Conservation (phyloP, 768 basidiomycete species). For the Suillus lakei region DNA sequence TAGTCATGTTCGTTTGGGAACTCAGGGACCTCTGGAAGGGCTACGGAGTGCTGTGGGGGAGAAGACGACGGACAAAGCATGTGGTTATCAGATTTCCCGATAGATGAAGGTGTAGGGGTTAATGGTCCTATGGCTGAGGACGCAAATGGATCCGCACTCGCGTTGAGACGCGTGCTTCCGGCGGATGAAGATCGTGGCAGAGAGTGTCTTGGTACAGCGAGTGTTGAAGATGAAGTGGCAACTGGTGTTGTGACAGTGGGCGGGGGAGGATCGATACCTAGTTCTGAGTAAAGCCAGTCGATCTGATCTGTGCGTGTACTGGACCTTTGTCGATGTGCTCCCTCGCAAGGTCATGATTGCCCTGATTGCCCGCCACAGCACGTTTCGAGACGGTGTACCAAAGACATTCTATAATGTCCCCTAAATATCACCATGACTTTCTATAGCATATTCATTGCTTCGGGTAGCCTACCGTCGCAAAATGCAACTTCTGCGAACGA, state of each 20-base stretch:
- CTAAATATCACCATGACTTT: no score
- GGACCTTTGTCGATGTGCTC: no score
- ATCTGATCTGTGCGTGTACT: slow-evolving; percentile 61
- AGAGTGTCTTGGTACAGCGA: slow-evolving; percentile 40
- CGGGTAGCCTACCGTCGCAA: no score
- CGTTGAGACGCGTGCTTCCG: slow-evolving; percentile 24
- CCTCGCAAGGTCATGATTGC: no score
- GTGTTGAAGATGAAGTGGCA: slow-evolving; percentile 43
- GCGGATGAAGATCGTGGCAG: slow-evolving; percentile 51
- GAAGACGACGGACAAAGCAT: slow-evolving; percentile 41
- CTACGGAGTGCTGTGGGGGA: slow-evolving; percentile 11
- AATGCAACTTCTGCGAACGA: no score
- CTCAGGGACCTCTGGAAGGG: slow-evolving; percentile 12
- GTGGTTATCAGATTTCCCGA: slow-evolving; percentile 36
- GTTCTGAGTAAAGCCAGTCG: slow-evolving; percentile 82
- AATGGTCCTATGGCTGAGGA: slow-evolving; percentile 18
- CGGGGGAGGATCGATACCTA: slow-evolving; percentile 71
- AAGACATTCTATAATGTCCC: no score
- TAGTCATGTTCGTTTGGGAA: slow-evolving; percentile 49
- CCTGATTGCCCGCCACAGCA: no score
- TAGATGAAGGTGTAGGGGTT: slow-evolving; percentile 56
- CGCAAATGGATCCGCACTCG: slow-evolving; percentile 31
- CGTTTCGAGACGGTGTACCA: no score
- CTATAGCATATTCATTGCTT: no score
- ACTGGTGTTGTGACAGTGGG: slow-evolving; percentile 47